phyloP scores from a whole-genome alignment of 1,139 yeast species.

The Geotrichum citri-aurantii region DNA sequence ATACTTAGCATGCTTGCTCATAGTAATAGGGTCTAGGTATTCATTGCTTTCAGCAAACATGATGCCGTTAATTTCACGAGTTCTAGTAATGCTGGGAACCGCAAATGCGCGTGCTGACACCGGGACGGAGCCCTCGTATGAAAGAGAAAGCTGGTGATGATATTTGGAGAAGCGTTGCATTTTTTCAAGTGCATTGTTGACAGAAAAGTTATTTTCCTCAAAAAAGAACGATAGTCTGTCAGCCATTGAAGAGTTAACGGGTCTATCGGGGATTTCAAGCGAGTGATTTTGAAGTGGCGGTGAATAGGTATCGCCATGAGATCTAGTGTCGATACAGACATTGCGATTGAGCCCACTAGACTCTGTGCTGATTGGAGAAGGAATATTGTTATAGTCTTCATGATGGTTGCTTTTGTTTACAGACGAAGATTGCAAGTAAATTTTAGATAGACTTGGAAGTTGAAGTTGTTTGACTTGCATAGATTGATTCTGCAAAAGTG shows the following conservation, averaged over 20 bases:
- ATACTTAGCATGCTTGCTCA: constrained; percentile 1
- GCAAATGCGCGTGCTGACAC: not conserved
- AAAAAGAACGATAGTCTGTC: constrained; percentile 9
- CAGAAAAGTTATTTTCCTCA: not conserved
- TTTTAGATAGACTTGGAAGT: constrained; percentile 6
- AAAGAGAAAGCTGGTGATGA: not conserved
- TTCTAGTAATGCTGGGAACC: not conserved
- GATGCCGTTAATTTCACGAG: not conserved
- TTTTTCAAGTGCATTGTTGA: constrained; percentile 5
- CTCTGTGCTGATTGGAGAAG: not conserved
- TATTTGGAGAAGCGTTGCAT: constrained; percentile 5
- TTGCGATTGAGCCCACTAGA: not conserved
- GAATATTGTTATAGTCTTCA: not conserved
- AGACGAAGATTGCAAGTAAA: not conserved
- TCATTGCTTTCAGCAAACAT: not conserved
- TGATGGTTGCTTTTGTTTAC: not conserved
- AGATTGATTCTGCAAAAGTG: not conserved
- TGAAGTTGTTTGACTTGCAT: not conserved
- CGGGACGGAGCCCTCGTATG: not conserved
- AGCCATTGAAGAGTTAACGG: not conserved
- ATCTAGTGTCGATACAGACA: not conserved
- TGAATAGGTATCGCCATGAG: too few relatives aligned
- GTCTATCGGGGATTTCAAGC: not conserved
- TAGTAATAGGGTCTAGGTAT: not conserved
- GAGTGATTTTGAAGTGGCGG: too few relatives aligned